These are phyloP conservation scores for Coemansia sp. DNA, from an alignment of 192 early-diverging fungal species.

Conservation along the genomic window DNA sequence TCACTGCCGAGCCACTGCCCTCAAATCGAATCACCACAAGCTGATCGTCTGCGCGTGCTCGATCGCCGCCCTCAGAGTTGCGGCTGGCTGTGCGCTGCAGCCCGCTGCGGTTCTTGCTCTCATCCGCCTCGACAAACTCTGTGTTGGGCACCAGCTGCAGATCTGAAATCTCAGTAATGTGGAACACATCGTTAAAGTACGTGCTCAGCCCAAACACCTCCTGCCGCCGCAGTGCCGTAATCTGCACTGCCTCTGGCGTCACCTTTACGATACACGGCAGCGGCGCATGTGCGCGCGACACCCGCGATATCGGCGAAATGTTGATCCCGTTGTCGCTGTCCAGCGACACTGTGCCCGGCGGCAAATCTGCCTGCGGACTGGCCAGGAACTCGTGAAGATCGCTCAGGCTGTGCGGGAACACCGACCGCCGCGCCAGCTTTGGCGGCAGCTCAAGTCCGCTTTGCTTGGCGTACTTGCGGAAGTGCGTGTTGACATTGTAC, in stretches of 20 bases:
- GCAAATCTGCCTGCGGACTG: conserved; percentile 71
- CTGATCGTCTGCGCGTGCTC: conserved; percentile 42
- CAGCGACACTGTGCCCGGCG: conserved; percentile 71
- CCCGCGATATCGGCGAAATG: conserved; percentile 66
- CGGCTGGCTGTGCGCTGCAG: conserved; percentile 58
- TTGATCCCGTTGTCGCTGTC: conserved; percentile 69
- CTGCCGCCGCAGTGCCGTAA: conserved; percentile 70
- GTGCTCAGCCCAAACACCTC: conserved; percentile 73
- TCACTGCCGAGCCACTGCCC: conserved; percentile 60
- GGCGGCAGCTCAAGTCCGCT: conserved; percentile 41
- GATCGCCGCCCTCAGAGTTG: conserved; percentile 47
- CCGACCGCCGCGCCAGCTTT: conserved; percentile 62
- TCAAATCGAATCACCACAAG: conserved; percentile 82
- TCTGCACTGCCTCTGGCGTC: conserved; percentile 77
- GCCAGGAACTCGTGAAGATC: conserved; percentile 78
- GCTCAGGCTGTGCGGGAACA: conserved; percentile 66
- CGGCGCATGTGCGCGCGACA: conserved; percentile 65
- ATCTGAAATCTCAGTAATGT: conserved; percentile 80
- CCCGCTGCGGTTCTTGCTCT: conserved; percentile 16
- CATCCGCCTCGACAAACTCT: conserved; percentile 17
- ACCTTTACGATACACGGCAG: conserved; percentile 82
- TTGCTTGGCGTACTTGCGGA: conserved; percentile 69
- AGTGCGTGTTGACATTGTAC: conserved; percentile 79
- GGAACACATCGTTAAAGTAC: conserved; percentile 83
- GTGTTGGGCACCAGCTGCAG: conserved; percentile 50